Percentiles rank a stretch among this genome's conserved stretches.
phyloP scores from a whole-genome alignment of 306 rosid genomes.

The Argentina anserina region DNA sequence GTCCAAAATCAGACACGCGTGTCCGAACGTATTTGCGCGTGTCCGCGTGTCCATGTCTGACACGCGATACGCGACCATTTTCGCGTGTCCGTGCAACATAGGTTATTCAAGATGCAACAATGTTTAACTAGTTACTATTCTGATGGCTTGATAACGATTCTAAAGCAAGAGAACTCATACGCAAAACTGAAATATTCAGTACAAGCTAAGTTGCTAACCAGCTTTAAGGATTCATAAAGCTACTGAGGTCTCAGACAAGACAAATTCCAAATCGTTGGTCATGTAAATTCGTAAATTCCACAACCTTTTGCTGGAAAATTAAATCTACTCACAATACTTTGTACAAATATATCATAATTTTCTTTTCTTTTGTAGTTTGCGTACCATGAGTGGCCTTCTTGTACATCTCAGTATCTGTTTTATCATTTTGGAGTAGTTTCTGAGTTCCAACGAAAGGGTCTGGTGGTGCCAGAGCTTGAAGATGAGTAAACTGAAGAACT shows the following conservation, averaged over 20 bases:
- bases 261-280: not conserved
- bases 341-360: not conserved
- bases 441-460: constrained; percentile 28
- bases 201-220: too few species aligned
- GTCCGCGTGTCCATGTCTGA: too few species aligned
- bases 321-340: not conserved
- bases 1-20: too few species aligned
- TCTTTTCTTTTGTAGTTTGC: not conserved
- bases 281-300: not conserved
- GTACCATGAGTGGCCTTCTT: not conserved
- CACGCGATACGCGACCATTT: too few species aligned
- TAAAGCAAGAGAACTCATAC: not conserved
- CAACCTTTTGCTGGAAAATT: not conserved
- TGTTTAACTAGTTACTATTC: too few species aligned
- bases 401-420: constrained; percentile 3
- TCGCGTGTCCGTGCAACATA: too few species aligned
- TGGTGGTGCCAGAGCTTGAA: constrained; percentile 16
- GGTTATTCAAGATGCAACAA: too few species aligned
- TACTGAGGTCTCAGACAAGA: not conserved
- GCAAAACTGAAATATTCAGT: not conserved
- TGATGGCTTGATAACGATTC: too few species aligned
- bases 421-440: constrained; percentile 14
- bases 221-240: not conserved
- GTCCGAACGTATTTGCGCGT: too few species aligned
- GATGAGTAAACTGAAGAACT: constrained; percentile 24